phyloP scores from a whole-genome alignment of 2,329 filamentous ascomycete species.

The Talaromyces sp. region DNA sequence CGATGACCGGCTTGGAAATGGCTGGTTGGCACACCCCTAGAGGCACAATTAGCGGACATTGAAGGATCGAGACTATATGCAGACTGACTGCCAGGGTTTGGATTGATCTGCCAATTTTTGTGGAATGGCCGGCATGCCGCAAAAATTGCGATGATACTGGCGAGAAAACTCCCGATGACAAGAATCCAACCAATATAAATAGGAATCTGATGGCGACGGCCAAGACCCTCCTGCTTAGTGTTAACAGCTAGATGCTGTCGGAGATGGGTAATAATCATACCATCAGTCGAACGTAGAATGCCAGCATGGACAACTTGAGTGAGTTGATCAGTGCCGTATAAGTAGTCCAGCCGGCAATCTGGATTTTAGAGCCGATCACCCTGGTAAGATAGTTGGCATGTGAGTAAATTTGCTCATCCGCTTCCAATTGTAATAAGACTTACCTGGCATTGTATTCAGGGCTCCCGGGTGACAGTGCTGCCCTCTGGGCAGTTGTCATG shows the following conservation, averaged over 20 bases:
- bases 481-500: conserved; percentile 50
- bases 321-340: conserved; percentile 51
- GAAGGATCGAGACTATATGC: conserved; percentile 10
- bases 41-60: conserved; percentile 5
- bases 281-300: conserved; percentile 54
- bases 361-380: conserved; percentile 50
- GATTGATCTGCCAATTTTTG: conserved; percentile 56
- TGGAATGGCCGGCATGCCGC: conserved; percentile 49
- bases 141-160: conserved; percentile 46
- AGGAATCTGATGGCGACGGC: conserved; percentile 23
- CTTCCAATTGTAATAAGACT: background rate
- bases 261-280: conserved; percentile 18
- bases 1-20: conserved; percentile 47
- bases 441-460: conserved; percentile 1
- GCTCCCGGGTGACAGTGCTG: conserved; percentile 32
- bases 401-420: conserved; percentile 26
- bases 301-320: conserved; percentile 51
- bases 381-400: conserved; percentile 39
- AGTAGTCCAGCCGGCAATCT: conserved; percentile 50
- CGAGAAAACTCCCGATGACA: conserved; percentile 46
- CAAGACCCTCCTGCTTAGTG: conserved; percentile 5
- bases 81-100: conserved; percentile 50
- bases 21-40: conserved; percentile 45
- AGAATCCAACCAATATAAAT: conserved; percentile 49
- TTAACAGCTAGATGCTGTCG: background rate